These are phyloP conservation scores for Tetrahymena elliotti DNA, from an alignment of 73 alveolate species.

Conservation along the genomic window DNA sequence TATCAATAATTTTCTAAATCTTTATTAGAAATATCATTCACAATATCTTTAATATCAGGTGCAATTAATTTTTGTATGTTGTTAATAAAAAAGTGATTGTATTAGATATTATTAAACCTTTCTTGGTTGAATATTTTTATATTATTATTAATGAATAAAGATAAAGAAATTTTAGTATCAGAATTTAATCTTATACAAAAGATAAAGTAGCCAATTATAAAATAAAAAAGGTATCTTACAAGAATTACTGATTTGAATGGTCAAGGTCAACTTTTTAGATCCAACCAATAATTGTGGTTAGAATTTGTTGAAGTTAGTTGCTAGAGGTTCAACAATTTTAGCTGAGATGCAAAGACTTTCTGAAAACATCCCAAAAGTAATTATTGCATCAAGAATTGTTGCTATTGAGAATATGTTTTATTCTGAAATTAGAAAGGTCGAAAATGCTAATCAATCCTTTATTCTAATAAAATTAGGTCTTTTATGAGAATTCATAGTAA, in stretches of 20 bases:
- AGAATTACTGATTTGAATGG: neutral
- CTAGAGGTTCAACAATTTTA: constrained; percentile 88
- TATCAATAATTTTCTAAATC: neutral
- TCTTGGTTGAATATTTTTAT: neutral
- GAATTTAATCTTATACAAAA: neutral
- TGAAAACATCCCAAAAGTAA: constrained; percentile 87
- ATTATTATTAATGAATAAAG: neutral
- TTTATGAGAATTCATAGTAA: neutral
- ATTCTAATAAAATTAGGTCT: neutral
- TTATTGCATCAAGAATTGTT: constrained; percentile 5
- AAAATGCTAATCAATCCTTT: neutral
- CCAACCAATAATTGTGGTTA: constrained; percentile 58
- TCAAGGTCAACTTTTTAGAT: neutral
- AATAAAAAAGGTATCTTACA: neutral
- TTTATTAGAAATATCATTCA: neutral
- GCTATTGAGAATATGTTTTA: neutral
- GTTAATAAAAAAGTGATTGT: neutral
- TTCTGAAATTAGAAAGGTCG: neutral
- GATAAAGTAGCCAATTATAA: neutral
- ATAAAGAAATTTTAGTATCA: neutral
- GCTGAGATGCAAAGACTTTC: constrained; percentile 89
- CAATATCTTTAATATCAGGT: neutral
- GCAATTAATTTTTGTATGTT: neutral
- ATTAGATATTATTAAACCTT: neutral
- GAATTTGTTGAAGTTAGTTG: constrained; percentile 78